phyloP scores from a whole-genome alignment of 345 rosid genomes.

The Salix arbutifolia region DNA sequence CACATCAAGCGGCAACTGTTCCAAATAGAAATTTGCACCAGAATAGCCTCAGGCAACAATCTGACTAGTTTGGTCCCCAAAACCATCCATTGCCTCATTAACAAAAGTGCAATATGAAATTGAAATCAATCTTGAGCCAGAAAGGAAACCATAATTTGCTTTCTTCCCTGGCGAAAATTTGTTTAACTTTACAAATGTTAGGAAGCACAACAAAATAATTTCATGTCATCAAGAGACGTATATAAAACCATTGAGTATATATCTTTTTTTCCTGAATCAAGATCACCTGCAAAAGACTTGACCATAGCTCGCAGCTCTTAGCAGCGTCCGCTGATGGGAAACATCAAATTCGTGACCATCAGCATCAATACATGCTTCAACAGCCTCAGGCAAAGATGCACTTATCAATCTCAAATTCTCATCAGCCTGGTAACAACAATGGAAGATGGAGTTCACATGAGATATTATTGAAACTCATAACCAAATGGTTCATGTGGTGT shows the following conservation, averaged over 20 bases:
- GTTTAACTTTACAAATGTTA: neutral
- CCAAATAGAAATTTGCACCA: neutral
- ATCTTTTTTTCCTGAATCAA: neutral
- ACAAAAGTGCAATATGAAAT: neutral
- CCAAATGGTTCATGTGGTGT: neutral
- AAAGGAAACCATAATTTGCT: neutral
- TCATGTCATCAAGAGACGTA: neutral
- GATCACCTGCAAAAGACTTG: constrained; percentile 95
- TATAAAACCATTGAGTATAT: neutral
- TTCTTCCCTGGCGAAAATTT: neutral
- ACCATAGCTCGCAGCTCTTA: constrained; percentile 99
- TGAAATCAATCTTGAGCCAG: neutral
- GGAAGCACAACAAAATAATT: neutral
- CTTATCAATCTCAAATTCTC: constrained; percentile 91
- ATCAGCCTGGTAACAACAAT: constrained; percentile 67
- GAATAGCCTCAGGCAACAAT: neutral
- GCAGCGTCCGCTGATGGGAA: constrained; percentile 67
- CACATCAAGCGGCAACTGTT: neutral
- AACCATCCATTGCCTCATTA: neutral
- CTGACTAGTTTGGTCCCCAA: neutral
- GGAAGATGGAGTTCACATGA: constrained; percentile 1
- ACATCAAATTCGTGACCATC: constrained; percentile 90
- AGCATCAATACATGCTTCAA: constrained; percentile 91
- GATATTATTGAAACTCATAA: neutral
- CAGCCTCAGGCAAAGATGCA: constrained; percentile 84